A percentile compares a stretch with the other conserved stretches of the same genome.
phyloP scores from a whole-genome alignment of 2,329 filamentous ascomycete species.

The Fusarium annulatum region DNA sequence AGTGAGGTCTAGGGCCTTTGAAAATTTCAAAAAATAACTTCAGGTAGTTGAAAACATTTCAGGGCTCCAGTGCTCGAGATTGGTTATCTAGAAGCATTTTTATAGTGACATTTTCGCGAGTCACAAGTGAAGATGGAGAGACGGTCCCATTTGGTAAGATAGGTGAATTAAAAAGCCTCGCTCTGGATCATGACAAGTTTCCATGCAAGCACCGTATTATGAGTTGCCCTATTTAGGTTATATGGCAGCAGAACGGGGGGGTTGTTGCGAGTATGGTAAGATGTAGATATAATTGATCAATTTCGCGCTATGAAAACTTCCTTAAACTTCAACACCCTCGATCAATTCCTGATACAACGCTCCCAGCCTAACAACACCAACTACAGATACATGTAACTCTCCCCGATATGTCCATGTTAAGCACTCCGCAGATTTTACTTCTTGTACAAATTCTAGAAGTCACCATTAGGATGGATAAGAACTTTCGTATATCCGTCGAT shows the following conservation, averaged over 20 bases:
- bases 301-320: not conserved
- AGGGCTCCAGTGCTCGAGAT: not conserved
- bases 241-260: not conserved
- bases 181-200: not conserved
- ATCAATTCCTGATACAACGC: not conserved
- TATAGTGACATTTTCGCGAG: not conserved
- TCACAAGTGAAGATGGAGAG: not conserved
- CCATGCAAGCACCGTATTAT: not conserved
- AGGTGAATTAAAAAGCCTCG: not conserved
- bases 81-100: not conserved
- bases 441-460: constrained; percentile 26
- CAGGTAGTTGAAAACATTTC: not conserved
- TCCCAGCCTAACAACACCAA: not conserved
- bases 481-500: constrained; percentile 77
- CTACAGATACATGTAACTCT: not conserved
- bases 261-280: not conserved
- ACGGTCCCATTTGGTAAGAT: not conserved
- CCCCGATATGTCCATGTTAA: not conserved
- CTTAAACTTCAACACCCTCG: not conserved
- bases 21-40: not conserved
- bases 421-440: not conserved
- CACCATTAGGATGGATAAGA: constrained; percentile 72
- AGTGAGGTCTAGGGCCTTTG: too few species aligned
- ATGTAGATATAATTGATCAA: not conserved
- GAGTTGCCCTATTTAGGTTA: not conserved